phyloP scores from a whole-genome alignment of 192 early-diverging fungal genomes.

The Funneliformis geosporum region DNA sequence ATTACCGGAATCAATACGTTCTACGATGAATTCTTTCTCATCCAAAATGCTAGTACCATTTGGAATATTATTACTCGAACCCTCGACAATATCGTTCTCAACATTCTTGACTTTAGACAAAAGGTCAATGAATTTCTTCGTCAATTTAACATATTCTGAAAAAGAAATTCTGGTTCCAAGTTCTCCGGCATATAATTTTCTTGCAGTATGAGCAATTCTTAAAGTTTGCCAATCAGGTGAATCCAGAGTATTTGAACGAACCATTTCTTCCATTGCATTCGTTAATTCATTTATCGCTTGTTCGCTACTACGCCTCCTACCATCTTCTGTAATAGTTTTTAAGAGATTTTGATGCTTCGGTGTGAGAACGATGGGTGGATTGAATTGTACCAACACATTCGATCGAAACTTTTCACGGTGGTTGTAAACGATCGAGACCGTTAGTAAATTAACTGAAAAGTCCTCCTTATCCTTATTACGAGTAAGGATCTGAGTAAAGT shows the following conservation, averaged over 20 bases:
- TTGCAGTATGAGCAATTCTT: conserved; percentile 42
- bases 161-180: conserved; percentile 45
- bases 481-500: conserved; percentile 34
- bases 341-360: conserved; percentile 41
- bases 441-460: conserved; percentile 42
- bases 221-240: conserved; percentile 45
- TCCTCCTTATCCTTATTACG: conserved; percentile 38
- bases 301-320: conserved; percentile 3
- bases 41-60: neutral
- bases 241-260: conserved; percentile 40
- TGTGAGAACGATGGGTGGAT: conserved; percentile 43
- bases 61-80: neutral
- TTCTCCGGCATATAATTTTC: conserved; percentile 43
- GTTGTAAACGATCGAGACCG: conserved; percentile 41
- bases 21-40: conserved; percentile 1
- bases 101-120: conserved; percentile 26
- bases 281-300: conserved; percentile 43
- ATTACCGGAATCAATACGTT: neutral
- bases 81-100: neutral
- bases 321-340: conserved; percentile 34
- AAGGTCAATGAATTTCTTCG: conserved; percentile 39
- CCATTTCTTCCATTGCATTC: conserved; percentile 35
- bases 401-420: conserved; percentile 48
- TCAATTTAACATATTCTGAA: conserved; percentile 42
- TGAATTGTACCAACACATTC: conserved; percentile 45